phyloP scores from a whole-genome alignment of 768 basidiomycete genomes.

The Suillus occidentalis region DNA sequence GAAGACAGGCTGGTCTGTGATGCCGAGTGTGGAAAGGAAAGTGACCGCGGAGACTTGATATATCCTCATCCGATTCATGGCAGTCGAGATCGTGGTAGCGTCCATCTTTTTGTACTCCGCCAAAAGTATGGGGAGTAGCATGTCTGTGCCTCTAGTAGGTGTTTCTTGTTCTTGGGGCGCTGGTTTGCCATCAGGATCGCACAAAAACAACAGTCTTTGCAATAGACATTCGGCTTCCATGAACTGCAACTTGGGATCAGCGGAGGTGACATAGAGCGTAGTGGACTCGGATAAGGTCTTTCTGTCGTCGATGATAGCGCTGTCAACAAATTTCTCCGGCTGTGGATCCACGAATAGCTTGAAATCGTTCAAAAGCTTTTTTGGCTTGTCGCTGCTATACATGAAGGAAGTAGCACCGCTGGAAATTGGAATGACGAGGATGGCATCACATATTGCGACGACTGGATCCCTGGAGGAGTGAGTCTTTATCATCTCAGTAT shows the following conservation, averaged over 20 bases:
- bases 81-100: background rate
- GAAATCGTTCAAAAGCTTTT: background rate
- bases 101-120: background rate
- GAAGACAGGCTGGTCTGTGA: conserved; percentile 5
- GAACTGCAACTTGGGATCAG: too few species aligned
- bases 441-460: background rate
- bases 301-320: too few species aligned
- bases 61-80: background rate
- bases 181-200: background rate
- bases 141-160: background rate
- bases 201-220: background rate
- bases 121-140: background rate
- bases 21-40: background rate
- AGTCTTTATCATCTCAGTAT: too few species aligned
- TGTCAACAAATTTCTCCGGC: too few species aligned
- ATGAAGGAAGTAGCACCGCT: background rate
- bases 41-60: background rate
- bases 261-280: too few species aligned
- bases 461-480: background rate
- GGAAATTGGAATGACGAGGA: background rate
- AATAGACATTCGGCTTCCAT: too few species aligned
- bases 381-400: too few species aligned
- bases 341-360: too few species aligned
- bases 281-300: too few species aligned
- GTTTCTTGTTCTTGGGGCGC: background rate